Evolutionary conservation across 1,284 basidiomycete species (phyloP), one percentile per base, ranked within the genome.

Genomic region (Melampsora allii-populina): DNA sequence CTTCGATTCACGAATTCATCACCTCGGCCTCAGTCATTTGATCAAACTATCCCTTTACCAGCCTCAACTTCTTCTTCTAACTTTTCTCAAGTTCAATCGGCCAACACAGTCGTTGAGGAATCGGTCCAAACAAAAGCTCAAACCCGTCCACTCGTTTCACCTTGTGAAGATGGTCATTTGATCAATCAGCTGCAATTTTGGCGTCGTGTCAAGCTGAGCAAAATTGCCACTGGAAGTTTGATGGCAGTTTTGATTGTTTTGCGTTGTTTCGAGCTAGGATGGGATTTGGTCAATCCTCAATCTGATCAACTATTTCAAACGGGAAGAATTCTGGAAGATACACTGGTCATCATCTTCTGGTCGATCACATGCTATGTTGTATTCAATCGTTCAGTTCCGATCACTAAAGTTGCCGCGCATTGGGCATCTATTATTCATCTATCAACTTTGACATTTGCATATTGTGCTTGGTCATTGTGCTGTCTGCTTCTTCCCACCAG

Each of bases 261-360:
- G 33, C 10, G 33, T 17, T 29, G 29, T 36, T 61, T 61, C 19
- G n/a, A 61, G n/a, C 33, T 61, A 3, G 59, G 59, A 14, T 61
- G 59, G 59, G 59, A 61, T 36, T 61, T 36, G n/a, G 33, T 61
- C 27, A 39, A 61, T 61, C 33, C 33, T 61, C 29, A 39, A 21
- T 29, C 59, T 36, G 27, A 14, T 29, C n/a, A 61, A 61, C 59
- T 61, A 9, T 39, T 31, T 10, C 27, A 31, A 10, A 31, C 27
- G 27, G 27, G 29, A 61, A 61, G 27, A 17, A 19, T 61, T 3
- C 29, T 31, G 5, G 33, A 61, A 61, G 29, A 31, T 36, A 17
- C 21, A 27, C 27, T 31, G 27, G n/a, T 61, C 31, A 39, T 61
- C n/a, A 36, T 17, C n/a, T 61, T 61, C 36, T 61, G 33, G 27